Base-by-base conservation (phyloP, 805 yeast genomes). In the Starmerella sirachaensis region DNA sequence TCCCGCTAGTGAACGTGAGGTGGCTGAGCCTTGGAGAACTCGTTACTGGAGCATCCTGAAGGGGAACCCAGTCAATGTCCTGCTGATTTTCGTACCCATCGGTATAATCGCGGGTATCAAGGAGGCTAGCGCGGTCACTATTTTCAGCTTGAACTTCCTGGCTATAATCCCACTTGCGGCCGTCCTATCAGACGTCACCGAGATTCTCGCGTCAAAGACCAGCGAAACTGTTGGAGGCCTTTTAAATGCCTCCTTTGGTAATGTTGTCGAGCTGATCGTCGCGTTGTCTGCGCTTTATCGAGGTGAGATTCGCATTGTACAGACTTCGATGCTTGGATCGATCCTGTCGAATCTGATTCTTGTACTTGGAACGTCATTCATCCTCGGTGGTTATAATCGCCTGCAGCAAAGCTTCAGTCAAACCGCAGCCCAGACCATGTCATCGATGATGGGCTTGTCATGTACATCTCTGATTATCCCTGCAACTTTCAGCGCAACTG, bases 401-500 rank as follows among this genome's bases (percentile, higher is more conserved):
- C 68, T 78, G 25, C 91, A 81, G 58, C 97, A 91, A 60, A 69
- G 69, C 1, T 91, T 91, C 64, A 85, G 85, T 64, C 93, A 82
- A 60, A 88, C 97, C 1, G 96, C 86, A 6, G 98, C 98, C 4
- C 97, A 91, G 61, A 86, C 97, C 6, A 91, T 91, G 98, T 73
- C 85, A 23, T 85, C 96, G 1, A 68, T 91, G 47, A 72, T 91
- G 74, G 93, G 93, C 1, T 74, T 91, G 40, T 82, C 95, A 3
- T 77, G 91, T 33, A 78, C 91, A 26, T 86, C 94, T 1, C 67
- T 91, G 51, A 61, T 91, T 54, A 76, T 91, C 37, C 98, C 98
- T 2, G 97, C 98, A 3, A 96, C 97, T 0, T 91, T 88, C 70
- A 69, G 86, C 6, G 61, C 82, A 44, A 88, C 72, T 22, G 69